phyloP scores from a whole-genome alignment of 2,329 filamentous ascomycete species.

The Aureobasidium namibiae region DNA sequence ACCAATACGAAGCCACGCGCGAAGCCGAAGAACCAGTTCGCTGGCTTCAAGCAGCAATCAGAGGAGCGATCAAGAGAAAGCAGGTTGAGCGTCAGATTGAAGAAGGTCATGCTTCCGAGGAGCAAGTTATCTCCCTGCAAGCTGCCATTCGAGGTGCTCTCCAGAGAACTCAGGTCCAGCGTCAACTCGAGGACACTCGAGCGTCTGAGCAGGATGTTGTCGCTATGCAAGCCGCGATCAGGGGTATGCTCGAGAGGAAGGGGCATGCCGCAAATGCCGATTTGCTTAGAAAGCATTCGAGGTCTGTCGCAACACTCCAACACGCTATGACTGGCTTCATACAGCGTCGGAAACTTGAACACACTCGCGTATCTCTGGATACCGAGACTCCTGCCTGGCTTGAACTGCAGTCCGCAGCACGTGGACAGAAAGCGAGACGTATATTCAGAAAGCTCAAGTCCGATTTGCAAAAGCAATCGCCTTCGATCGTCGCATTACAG shows the following conservation, averaged over 20 bases:
- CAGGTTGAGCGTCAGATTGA: conserved; percentile 46
- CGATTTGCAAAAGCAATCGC: conserved; percentile 5
- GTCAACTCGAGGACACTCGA: conserved; percentile 53
- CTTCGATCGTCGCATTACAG: conserved; percentile 28
- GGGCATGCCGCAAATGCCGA: conserved; percentile 42
- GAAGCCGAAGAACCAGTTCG: conserved; percentile 28
- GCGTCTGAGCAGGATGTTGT: conserved; percentile 54
- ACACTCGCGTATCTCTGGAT: neutral
- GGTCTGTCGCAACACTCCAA: conserved; percentile 30
- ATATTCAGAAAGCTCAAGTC: conserved; percentile 7
- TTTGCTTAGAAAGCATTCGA: conserved; percentile 39
- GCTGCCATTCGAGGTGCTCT: conserved; percentile 57
- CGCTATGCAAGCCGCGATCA: conserved; percentile 46
- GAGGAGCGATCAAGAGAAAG: conserved; percentile 37
- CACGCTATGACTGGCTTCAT: conserved; percentile 34
- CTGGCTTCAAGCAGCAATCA: conserved; percentile 39
- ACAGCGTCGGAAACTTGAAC: conserved; percentile 21
- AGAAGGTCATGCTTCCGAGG: conserved; percentile 55
- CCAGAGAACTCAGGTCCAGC: conserved; percentile 28
- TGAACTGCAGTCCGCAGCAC: conserved; percentile 13
- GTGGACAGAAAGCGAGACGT: conserved; percentile 8
- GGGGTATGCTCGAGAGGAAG: conserved; percentile 51
- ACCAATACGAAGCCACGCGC: conserved; percentile 35
- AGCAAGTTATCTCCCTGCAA: conserved; percentile 46
- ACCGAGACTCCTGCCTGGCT: conserved; percentile 2